Base-by-base conservation (phyloP, 345 rosid genomes). In the Eucalyptus erythrocorys region DNA sequence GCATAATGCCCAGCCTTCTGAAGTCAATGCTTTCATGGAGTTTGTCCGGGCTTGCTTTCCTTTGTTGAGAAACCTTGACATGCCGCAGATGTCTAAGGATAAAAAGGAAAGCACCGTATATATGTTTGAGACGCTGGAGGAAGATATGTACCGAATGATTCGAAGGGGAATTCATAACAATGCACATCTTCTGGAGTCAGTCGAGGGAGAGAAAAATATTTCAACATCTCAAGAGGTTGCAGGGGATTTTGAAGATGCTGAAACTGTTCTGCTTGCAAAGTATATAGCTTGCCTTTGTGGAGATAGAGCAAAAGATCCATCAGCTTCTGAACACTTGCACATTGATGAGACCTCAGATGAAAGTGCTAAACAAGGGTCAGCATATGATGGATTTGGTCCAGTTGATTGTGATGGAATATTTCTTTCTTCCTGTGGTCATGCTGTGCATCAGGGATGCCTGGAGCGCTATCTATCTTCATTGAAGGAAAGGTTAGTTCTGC, bases 351-450 rank as follows among this genome's bases (percentile, higher is more conserved):
- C 19, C 32, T 48, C 43, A 49, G 87, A 79, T 85, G 95, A 91
- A 87, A 91, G 92, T 87, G 87, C 91, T 61, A 90, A 92, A 51
- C 88, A 91, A 89, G 87, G 76, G 79, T 76, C 88, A 21, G 76
- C 91, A 90, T 91, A 90, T 93, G 96, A 95, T 93, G 96, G 95
- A 88, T 93, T 96, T 92, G 95, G 96, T 87, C 98, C 95, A 30
- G 90, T 89, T 53, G 98, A 94, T 89, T 95, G 97, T 93, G 99
- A 97, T 92, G 99, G 99, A 47, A 91, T 98, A 90, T 91, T 93
- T 93, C 93, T 97, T 87, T 97, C 97, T 51, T 95, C 99, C 51
- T 98, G 99, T 92, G 98, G 99, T 86, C 99, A 98, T 95, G 95
- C 98, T 40, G 99, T 98, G 89, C 99, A 98, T 94, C 98, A 97